Evolutionary conservation across 176 grass and related monocot genomes (phyloP).

Genomic region (Phoenix roebelenii): DNA sequence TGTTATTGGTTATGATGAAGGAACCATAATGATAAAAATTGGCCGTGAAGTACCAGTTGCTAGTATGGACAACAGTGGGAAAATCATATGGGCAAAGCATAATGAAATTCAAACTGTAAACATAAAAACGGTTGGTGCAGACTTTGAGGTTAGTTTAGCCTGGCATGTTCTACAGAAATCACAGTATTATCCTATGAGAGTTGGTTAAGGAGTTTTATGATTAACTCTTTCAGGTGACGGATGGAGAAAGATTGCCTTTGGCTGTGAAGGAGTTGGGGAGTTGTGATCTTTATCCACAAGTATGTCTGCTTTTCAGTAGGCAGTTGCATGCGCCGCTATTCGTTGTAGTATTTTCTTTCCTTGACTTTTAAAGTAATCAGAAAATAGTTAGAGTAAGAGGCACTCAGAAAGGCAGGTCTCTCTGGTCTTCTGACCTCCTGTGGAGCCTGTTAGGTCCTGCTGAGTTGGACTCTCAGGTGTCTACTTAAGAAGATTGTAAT

Average conservation of each 20-base stretch:
- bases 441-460: too few relatives aligned
- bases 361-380: too few relatives aligned
- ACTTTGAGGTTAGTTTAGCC: conserved; percentile 7
- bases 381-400: too few relatives aligned
- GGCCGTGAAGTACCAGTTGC: conserved; percentile 55
- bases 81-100: conserved; percentile 69
- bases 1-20: conserved; percentile 72
- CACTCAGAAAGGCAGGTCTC: too few relatives aligned
- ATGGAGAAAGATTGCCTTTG: conserved; percentile 92
- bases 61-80: conserved; percentile 62
- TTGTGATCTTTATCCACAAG: conserved; percentile 97
- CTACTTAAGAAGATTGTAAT: too few relatives aligned
- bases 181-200: too few relatives aligned
- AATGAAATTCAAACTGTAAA: conserved; percentile 31
- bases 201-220: not conserved
- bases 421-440: too few relatives aligned
- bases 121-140: conserved; percentile 24
- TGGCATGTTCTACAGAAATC: not conserved
- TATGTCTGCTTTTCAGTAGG: conserved; percentile 22
- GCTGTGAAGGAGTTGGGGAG: conserved; percentile 93
- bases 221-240: conserved; percentile 43
- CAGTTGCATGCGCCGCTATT: not conserved
- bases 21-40: conserved; percentile 77
- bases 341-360: too few relatives aligned
- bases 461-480: too few relatives aligned